Conservation (phyloP, 176 grass and related monocot species). For the Oryza meyeriana region DNA sequence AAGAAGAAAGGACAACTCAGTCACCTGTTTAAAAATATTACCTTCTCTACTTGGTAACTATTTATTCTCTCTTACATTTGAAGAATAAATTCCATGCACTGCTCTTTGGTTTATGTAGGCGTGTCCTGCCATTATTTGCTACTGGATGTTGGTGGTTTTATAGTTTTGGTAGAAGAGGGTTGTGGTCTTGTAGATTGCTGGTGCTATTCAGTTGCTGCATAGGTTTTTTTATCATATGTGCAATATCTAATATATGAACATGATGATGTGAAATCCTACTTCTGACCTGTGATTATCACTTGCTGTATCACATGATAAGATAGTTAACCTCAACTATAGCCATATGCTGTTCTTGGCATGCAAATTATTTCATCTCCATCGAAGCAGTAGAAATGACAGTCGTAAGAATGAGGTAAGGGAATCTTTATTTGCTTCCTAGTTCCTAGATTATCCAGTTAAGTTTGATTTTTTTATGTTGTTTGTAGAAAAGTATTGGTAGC, state of each 20-base stretch:
- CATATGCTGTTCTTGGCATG: neutral
- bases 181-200: neutral
- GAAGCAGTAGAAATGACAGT: neutral
- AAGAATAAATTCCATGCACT: neutral
- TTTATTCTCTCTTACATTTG: neutral
- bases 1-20: slow-evolving; percentile 83
- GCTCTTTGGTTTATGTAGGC: neutral
- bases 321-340: slow-evolving; percentile 11
- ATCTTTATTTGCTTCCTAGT: neutral
- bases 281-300: neutral
- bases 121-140: neutral
- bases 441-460: neutral
- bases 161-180: neutral
- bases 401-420: neutral
- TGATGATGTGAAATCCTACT: neutral
- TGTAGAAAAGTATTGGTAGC: neutral
- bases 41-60: slow-evolving; percentile 53
- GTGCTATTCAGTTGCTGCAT: neutral
- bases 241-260: slow-evolving; percentile 8
- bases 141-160: slow-evolving; percentile 2
- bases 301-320: neutral
- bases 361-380: neutral
- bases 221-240: neutral
- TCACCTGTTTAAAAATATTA: slow-evolving; percentile 72
- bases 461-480: slow-evolving; percentile 1